A percentile compares a stretch with the other conserved stretches of the same genome.
Conservation (phyloP, 345 rosid genomes). For the Erysimum cheiranthoides region DNA sequence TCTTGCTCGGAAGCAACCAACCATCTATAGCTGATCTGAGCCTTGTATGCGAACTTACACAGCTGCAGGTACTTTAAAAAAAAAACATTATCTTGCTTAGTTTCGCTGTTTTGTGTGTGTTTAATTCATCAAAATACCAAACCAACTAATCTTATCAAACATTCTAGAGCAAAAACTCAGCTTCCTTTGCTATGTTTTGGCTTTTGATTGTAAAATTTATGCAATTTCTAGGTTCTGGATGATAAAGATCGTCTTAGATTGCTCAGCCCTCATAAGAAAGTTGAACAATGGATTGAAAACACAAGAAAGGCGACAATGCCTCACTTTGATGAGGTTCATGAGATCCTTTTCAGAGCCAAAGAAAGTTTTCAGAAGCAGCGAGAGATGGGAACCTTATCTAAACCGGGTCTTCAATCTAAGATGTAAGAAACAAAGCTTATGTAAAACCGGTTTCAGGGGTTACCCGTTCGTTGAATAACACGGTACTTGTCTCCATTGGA, state of each 20-base stretch:
- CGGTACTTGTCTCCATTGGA: not conserved
- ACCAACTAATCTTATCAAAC: not conserved
- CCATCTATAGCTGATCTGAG: constrained; percentile 88
- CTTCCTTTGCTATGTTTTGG: constrained; percentile 16
- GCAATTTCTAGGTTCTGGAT: constrained; percentile 61
- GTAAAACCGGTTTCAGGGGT: not conserved
- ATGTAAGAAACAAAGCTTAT: constrained; percentile 42
- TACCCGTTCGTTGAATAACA: constrained; percentile 4
- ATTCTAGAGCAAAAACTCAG: not conserved
- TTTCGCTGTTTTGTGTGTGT: not conserved
- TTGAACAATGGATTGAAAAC: constrained; percentile 74
- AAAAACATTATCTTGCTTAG: not conserved
- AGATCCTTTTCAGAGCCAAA: constrained; percentile 56
- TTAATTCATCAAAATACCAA: not conserved
- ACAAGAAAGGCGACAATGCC: constrained; percentile 72
- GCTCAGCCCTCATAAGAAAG: constrained; percentile 68
- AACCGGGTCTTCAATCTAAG: constrained; percentile 48
- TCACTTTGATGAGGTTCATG: constrained; percentile 78
- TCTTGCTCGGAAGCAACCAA: constrained; percentile 74
- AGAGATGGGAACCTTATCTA: constrained; percentile 41
- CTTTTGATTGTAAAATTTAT: not conserved
- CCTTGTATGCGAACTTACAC: constrained; percentile 84
- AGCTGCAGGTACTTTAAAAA: constrained; percentile 60
- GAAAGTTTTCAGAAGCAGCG: constrained; percentile 46
- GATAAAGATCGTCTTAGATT: constrained; percentile 61